Conservation (phyloP, 164 flowering plant genomes). For the Macadamia tetraphylla region DNA sequence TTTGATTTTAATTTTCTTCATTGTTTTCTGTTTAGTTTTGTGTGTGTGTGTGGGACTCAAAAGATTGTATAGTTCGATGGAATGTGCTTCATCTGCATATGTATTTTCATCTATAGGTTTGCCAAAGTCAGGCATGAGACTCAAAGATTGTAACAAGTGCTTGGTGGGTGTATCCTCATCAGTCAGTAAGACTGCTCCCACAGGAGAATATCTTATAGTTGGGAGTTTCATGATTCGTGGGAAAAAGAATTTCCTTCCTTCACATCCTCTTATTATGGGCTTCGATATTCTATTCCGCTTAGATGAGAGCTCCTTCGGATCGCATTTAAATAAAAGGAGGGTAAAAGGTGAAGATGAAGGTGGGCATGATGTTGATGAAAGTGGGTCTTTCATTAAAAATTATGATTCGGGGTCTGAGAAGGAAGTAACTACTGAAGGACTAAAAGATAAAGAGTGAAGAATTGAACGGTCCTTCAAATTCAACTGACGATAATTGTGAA, state of each 20-base stretch:
- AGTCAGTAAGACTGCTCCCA: conserved; percentile 99
- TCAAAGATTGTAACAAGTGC: conserved; percentile 99
- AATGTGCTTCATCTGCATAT: background rate
- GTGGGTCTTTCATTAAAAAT: conserved; percentile 29
- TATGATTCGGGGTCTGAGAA: conserved; percentile 57
- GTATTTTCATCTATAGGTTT: conserved; percentile 50
- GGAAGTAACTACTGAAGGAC: conserved; percentile 24
- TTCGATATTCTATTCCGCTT: conserved; percentile 89
- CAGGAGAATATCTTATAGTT: conserved; percentile 95
- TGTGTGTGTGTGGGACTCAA: background rate
- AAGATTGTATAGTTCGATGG: background rate
- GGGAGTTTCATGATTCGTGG: conserved; percentile 99
- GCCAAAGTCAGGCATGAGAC: conserved; percentile 98
- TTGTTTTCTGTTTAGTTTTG: background rate
- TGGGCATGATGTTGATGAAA: conserved; percentile 40
- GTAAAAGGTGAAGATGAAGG: conserved; percentile 95
- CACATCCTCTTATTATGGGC: conserved; percentile 97
- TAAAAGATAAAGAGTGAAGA: conserved; percentile 10
- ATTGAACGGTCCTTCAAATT: conserved; percentile 11
- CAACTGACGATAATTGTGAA: conserved; percentile 12
- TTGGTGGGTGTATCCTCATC: conserved; percentile 99
- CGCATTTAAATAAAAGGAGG: conserved; percentile 93
- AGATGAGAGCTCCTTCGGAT: conserved; percentile 94
- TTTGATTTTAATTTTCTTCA: background rate
- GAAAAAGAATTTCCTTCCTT: conserved; percentile 94